Percentiles rank a stretch among this genome's conserved stretches.
These are phyloP conservation scores for Pyronema domesticum DNA, from an alignment of 495 filamentous ascomycete species.

Conservation along the genomic window DNA sequence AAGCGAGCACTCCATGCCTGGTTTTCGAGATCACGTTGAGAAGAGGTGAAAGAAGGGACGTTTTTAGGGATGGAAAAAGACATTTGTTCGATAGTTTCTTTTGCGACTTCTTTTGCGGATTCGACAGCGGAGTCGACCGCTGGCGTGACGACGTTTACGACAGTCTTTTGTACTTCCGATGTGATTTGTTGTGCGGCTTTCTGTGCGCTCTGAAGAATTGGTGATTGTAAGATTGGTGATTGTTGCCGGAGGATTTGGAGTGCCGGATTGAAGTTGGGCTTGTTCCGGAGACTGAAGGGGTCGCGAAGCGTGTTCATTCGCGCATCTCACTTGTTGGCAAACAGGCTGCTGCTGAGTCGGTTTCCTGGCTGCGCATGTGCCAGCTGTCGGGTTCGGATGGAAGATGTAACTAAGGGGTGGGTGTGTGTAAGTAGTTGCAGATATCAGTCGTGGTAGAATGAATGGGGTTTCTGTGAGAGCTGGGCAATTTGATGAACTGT, in stretches of 20 bases:
- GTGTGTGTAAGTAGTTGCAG: too few species aligned
- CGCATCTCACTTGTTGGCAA: constrained; percentile 3
- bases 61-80: constrained; percentile 49
- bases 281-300: constrained; percentile 34
- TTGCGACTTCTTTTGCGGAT: constrained; percentile 2
- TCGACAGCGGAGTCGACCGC: constrained; percentile 21
- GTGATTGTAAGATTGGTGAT: constrained; percentile 16
- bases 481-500: too few species aligned
- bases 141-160: constrained; percentile 1
- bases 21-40: constrained; percentile 51
- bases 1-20: constrained; percentile 45
- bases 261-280: constrained; percentile 22
- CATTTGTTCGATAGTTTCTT: constrained; percentile 35
- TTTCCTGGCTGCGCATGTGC: too few species aligned
- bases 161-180: constrained; percentile 27
- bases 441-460: too few species aligned
- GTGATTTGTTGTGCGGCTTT: constrained; percentile 29
- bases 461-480: too few species aligned
- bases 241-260: constrained; percentile 29
- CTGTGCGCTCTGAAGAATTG: constrained; percentile 26
- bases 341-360: too few species aligned
- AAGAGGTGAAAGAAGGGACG: constrained; percentile 51
- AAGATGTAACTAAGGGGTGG: too few species aligned
- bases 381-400: too few species aligned
- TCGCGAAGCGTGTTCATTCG: constrained; percentile 36